phyloP scores from a whole-genome alignment of 805 yeast genomes.

The Cyberlindnera petersonii region DNA sequence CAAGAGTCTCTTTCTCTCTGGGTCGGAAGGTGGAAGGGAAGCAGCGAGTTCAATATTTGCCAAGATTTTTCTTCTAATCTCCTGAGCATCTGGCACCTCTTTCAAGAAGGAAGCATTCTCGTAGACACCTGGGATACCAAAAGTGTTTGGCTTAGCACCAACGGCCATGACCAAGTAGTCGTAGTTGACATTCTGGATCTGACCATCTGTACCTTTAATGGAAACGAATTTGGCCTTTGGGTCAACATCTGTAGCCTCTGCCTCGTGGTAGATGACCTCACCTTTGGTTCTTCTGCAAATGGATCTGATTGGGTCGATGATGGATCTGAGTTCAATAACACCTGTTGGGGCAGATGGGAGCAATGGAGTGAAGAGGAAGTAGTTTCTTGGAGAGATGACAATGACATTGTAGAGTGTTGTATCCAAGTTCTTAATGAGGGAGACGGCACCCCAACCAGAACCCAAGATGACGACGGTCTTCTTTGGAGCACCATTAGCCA shows the following conservation, averaged over 20 bases:
- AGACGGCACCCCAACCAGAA: conserved; percentile 94
- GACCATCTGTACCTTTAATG: conserved; percentile 50
- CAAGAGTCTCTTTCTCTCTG: conserved; percentile 79
- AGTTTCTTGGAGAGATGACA: conserved; percentile 90
- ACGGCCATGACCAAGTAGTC: conserved; percentile 90
- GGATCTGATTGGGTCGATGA: conserved; percentile 88
- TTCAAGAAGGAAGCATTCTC: conserved; percentile 86
- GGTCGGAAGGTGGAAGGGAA: conserved; percentile 63
- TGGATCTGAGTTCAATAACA: conserved; percentile 83
- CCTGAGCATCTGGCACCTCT: conserved; percentile 84
- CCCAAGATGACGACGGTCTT: conserved; percentile 64
- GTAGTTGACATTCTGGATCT: conserved; percentile 47
- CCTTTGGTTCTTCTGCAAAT: conserved; percentile 77
- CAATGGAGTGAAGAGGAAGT: conserved; percentile 92
- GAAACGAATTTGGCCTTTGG: conserved; percentile 61
- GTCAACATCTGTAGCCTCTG: conserved; percentile 83
- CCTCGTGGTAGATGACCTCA: conserved; percentile 81
- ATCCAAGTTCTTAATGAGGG: conserved; percentile 79
- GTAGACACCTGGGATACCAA: conserved; percentile 90
- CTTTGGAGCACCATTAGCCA: conserved; percentile 41
- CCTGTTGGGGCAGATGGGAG: conserved; percentile 95
- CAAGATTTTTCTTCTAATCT: conserved; percentile 78
- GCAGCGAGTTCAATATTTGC: conserved; percentile 87
- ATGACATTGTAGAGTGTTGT: conserved; percentile 85
- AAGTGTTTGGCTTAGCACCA: conserved; percentile 93